phyloP scores from a whole-genome alignment of 2,329 filamentous ascomycete genomes.

The Bretziella fagacearum region DNA sequence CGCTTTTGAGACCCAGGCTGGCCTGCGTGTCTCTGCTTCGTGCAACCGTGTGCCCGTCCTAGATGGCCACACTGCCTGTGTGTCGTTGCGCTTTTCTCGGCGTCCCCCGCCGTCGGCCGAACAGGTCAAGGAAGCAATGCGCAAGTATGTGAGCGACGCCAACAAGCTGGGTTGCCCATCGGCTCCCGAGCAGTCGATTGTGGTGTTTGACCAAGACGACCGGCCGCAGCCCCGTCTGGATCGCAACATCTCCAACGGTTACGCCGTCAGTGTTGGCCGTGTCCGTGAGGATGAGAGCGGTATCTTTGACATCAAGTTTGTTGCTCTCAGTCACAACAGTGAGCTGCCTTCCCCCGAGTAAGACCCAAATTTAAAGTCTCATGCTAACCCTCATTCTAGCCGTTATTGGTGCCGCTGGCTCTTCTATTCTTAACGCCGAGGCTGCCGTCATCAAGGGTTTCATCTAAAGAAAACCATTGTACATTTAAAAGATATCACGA shows the following conservation, averaged over 20 bases:
- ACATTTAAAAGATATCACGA: constrained; percentile 2
- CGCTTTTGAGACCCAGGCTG: constrained; percentile 57
- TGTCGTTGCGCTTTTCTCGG: constrained; percentile 66
- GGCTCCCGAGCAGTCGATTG: constrained; percentile 64
- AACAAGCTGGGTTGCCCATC: constrained; percentile 73
- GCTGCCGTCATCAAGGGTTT: constrained; percentile 81
- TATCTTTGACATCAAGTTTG: constrained; percentile 90
- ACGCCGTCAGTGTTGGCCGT: constrained; percentile 79
- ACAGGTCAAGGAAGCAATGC: constrained; percentile 61
- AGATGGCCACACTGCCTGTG: constrained; percentile 90
- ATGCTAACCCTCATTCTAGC: constrained; percentile 35
- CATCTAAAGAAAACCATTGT: constrained; percentile 30
- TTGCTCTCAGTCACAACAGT: constrained; percentile 71
- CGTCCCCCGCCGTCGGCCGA: constrained; percentile 58
- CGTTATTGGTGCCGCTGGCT: constrained; percentile 90
- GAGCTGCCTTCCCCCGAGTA: constrained; percentile 22
- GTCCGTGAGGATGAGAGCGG: constrained; percentile 72
- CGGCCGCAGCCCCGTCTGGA: constrained; percentile 84
- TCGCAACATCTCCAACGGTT: constrained; percentile 67
- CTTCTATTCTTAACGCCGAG: constrained; percentile 86
- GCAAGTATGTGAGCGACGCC: constrained; percentile 66
- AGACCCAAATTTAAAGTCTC: background rate
- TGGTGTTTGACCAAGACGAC: constrained; percentile 78
- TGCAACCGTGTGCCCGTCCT: constrained; percentile 93
- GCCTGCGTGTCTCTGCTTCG: constrained; percentile 63